Evolutionary conservation across 768 basidiomycete genomes (phyloP).

Genomic region (Dentipellis sp.): DNA sequence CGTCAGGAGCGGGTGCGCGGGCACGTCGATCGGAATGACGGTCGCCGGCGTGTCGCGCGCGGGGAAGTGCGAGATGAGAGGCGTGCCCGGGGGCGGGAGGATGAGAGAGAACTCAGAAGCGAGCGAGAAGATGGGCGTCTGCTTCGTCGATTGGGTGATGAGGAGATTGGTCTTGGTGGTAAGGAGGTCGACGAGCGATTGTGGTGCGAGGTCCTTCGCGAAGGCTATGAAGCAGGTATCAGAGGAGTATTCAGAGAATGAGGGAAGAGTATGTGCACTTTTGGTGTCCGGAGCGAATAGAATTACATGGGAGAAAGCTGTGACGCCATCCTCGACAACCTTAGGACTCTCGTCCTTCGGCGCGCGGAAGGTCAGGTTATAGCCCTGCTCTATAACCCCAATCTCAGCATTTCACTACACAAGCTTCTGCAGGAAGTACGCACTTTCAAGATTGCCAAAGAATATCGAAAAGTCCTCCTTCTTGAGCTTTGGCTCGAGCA

Average conservation of each 20-base stretch:
- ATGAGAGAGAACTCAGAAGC: constrained; percentile 90
- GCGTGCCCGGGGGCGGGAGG: constrained; percentile 76
- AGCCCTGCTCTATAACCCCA: constrained; percentile 57
- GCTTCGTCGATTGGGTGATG: constrained; percentile 67
- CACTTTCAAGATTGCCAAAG: constrained; percentile 72
- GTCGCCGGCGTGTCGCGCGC: constrained; percentile 54
- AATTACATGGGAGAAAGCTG: constrained; percentile 78
- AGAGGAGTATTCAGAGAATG: neutral
- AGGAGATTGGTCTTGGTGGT: constrained; percentile 74
- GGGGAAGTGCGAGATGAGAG: constrained; percentile 81
- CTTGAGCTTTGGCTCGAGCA: constrained; percentile 66
- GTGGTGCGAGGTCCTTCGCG: constrained; percentile 70
- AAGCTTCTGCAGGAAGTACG: constrained; percentile 5
- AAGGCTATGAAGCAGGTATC: constrained; percentile 35
- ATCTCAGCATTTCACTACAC: neutral
- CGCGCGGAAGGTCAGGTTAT: constrained; percentile 76
- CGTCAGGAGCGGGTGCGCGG: constrained; percentile 37
- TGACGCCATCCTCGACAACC: constrained; percentile 60
- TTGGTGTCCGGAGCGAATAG: constrained; percentile 82
- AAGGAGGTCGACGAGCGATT: constrained; percentile 66
- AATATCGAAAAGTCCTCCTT: constrained; percentile 71
- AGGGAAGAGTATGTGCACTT: constrained; percentile 36
- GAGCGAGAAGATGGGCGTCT: constrained; percentile 65
- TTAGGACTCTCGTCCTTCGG: constrained; percentile 67
- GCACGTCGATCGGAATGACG: constrained; percentile 54